Base-by-base conservation (phyloP, 1,139 yeast genomes). In the Pichia sp. region DNA sequence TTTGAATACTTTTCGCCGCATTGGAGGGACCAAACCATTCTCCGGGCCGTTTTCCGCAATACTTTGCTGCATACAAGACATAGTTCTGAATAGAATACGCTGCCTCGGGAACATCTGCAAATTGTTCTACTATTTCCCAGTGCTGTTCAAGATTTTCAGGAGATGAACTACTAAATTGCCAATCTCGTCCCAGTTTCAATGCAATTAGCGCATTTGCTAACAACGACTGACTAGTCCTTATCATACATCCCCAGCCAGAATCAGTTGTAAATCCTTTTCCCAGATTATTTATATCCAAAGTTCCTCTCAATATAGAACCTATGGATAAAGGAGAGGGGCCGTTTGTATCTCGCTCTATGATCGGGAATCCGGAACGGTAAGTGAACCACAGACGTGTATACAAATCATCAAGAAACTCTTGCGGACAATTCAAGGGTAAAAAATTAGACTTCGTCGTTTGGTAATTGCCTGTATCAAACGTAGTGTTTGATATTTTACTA, bases 231-330 rank as follows among this genome's bases (percentile, higher is more conserved):
- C 95, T 88, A 0, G 99, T 92, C 55, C 99, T 76, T 50, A 93
- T 90, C 99, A 93, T 93, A 68, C 99, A 93, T 0, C 99, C 99
- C 99, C 99, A 93, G 0, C 99, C 99, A 2, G 90, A 90, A 69
- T 93, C 99, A 1, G 95, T 82, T 8, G 90, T 84, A 69, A 90
- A 93, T 50, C 85, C 78, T 43, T 81, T 61, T 31, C 57, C 57
- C 10, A 61, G 56, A 8, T 61, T 64, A 8, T 61, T 54, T 5
- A 68, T 49, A 52, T 68, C 70, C 15, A 68, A 30, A 72, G 72
- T 54, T 46, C 70, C 66, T 41, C 77, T 62, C 3, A 81, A 61
- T 32, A 84, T 57, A n/a, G 83, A 79, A 13, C 84, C 77, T 49
- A 89, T 75, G 19, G 81, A 76, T 26, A 88, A 72, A 0, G 95